phyloP scores from a whole-genome alignment of 2,329 filamentous ascomycete genomes.

The Xylariomycetidae sp. region DNA sequence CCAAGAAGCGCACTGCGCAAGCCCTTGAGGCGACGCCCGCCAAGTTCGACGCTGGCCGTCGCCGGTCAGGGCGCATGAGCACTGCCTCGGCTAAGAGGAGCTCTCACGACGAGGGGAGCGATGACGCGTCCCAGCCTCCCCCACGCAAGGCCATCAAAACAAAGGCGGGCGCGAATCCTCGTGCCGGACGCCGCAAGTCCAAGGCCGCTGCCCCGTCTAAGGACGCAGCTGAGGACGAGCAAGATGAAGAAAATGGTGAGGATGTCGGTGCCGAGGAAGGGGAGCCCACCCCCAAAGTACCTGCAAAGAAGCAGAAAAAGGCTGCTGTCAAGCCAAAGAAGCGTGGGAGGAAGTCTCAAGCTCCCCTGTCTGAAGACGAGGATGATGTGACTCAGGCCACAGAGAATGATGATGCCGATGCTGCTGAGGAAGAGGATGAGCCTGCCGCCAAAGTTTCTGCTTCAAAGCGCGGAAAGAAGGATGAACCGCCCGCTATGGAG shows the following conservation, averaged over 20 bases:
- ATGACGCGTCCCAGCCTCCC: slow-evolving; percentile 13
- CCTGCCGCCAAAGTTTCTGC: no score
- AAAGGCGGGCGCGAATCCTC: slow-evolving; percentile 1
- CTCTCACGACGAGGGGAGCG: slow-evolving; percentile 40
- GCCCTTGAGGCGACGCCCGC: slow-evolving; percentile 5
- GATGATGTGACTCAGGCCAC: no score
- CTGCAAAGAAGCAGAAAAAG: no score
- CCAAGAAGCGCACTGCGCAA: slow-evolving; percentile 13
- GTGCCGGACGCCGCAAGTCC: no score
- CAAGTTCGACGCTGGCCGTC: slow-evolving; percentile 11
- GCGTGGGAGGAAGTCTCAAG: no score
- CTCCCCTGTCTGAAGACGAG: no score
- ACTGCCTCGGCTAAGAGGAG: slow-evolving; percentile 40
- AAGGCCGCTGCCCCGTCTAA: no score
- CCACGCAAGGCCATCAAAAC: slow-evolving; percentile 14
- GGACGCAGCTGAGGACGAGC: slow-evolving; percentile 15
- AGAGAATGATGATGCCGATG: slow-evolving; percentile 14
- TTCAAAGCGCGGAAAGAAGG: no score
- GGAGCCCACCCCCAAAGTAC: no score
- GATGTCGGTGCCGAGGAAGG: slow-evolving; percentile 22
- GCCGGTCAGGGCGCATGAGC: slow-evolving; percentile 39
- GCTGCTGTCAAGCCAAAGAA: no score
- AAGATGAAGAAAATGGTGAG: slow-evolving; percentile 25
- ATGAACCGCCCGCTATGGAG: no score
- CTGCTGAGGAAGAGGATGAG: no score